phyloP scores from a whole-genome alignment of 345 rosid species.

The Boechera divaricarpa region DNA sequence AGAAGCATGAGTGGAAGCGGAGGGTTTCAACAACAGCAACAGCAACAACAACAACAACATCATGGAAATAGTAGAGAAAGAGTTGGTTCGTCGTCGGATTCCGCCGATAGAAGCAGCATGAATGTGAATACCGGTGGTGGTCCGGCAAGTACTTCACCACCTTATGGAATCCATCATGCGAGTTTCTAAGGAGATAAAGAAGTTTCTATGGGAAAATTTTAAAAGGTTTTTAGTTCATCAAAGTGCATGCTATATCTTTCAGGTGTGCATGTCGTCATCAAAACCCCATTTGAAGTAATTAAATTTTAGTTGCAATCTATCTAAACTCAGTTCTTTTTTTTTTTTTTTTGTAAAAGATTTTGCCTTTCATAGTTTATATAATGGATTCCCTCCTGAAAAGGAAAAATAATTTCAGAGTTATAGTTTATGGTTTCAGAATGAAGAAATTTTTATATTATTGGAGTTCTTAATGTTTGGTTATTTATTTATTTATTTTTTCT shows the following conservation, averaged over 20 bases:
- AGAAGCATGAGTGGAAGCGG: constrained; percentile 55
- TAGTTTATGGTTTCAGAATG: constrained; percentile 2
- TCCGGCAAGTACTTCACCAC: constrained; percentile 46
- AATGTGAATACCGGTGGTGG: constrained; percentile 47
- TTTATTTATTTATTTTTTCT: not conserved
- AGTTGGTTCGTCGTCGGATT: constrained; percentile 52
- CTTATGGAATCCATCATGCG: constrained; percentile 47
- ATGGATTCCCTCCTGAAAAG: constrained; percentile 24
- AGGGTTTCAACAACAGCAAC: constrained; percentile 49
- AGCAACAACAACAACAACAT: constrained; percentile 24
- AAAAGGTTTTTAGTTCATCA: constrained; percentile 30
- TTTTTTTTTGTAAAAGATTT: constrained; percentile 40
- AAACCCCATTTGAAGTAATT: constrained; percentile 44
- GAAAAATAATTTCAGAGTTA: not conserved
- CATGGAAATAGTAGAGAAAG: constrained; percentile 39
- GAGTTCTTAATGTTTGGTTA: constrained; percentile 2
- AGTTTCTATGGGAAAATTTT: not conserved
- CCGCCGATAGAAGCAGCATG: constrained; percentile 49
- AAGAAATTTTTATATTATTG: not conserved
- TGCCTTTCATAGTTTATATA: constrained; percentile 39
- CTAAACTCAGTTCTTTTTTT: constrained; percentile 28
- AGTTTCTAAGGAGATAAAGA: constrained; percentile 35
- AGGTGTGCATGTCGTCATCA: constrained; percentile 44
- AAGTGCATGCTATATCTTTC: constrained; percentile 39
- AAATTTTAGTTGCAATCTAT: constrained; percentile 41